phyloP scores from a whole-genome alignment of 1,139 yeast species.

The Geotrichum phurueaensis region DNA sequence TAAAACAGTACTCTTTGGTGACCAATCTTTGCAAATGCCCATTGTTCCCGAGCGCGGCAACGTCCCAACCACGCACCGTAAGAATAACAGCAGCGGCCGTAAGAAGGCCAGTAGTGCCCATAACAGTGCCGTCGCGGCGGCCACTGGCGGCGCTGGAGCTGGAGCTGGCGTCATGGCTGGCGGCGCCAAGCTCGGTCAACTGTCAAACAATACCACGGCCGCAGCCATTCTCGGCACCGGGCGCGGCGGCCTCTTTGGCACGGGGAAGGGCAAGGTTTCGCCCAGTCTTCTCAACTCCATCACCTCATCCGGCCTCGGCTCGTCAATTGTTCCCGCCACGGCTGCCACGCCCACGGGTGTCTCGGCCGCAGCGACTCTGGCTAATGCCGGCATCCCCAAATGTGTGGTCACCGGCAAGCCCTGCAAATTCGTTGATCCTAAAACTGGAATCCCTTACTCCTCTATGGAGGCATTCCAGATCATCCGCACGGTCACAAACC shows the following conservation, averaged over 20 bases:
- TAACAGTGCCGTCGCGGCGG: not conserved
- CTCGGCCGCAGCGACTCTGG: slow-evolving; percentile 18
- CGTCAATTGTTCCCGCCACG: slow-evolving; percentile 17
- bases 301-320: not conserved
- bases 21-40: slow-evolving; percentile 53
- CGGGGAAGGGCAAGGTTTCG: not conserved
- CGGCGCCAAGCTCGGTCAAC: not conserved
- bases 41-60: slow-evolving; percentile 23
- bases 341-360: slow-evolving; percentile 19
- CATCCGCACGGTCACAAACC: slow-evolving; percentile 61
- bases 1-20: slow-evolving; percentile 53
- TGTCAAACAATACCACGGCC: slow-evolving; percentile 5
- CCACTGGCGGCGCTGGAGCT: not conserved
- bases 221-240: slow-evolving; percentile 7
- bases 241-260: slow-evolving; percentile 8
- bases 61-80: not conserved
- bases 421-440: slow-evolving; percentile 82
- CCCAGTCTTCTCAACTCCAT: not conserved
- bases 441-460: slow-evolving; percentile 72
- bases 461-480: slow-evolving; percentile 73
- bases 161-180: not conserved
- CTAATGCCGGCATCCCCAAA: slow-evolving; percentile 23
- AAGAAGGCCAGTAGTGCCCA: slow-evolving; percentile 1
- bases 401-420: slow-evolving; percentile 77
- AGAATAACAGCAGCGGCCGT: not conserved